Evolutionary conservation across 2,329 filamentous ascomycete species (phyloP).

Genomic region (Fusarium sublunatum): DNA sequence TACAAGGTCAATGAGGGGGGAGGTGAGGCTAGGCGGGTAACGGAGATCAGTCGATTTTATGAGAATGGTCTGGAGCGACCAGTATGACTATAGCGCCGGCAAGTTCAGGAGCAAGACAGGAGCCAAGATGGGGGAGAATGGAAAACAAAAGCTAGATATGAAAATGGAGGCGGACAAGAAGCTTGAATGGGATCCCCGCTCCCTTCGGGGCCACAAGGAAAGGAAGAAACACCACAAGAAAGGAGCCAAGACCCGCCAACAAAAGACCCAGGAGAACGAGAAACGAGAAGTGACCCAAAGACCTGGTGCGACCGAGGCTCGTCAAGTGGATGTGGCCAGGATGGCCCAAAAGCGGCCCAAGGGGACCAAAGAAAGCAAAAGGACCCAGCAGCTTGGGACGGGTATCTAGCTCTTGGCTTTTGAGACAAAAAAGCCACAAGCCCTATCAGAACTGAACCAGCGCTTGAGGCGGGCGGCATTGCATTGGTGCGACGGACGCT

Average conservation of each 20-base stretch:
- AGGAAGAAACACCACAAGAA: constrained; percentile 32
- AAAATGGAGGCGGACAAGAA: constrained; percentile 39
- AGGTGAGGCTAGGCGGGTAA: constrained; percentile 1
- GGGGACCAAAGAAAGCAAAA: constrained; percentile 20
- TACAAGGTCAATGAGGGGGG: constrained; percentile 16
- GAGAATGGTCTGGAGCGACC: constrained; percentile 9
- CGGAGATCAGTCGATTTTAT: not conserved
- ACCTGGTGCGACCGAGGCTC: constrained; percentile 37
- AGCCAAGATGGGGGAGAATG: constrained; percentile 19
- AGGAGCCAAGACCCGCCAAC: constrained; percentile 13
- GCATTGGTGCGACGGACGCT: constrained; percentile 29
- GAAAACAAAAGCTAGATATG: constrained; percentile 38
- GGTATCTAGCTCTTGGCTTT: constrained; percentile 46
- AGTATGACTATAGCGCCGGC: constrained; percentile 12
- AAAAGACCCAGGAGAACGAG: constrained; percentile 9
- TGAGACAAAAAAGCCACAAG: constrained; percentile 36
- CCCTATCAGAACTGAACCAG: constrained; percentile 35
- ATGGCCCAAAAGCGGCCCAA: constrained; percentile 18
- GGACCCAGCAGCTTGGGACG: constrained; percentile 48
- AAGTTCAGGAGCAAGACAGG: constrained; percentile 12
- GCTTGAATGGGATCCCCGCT: constrained; percentile 38
- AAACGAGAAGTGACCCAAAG: constrained; percentile 28
- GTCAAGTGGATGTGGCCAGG: constrained; percentile 32
- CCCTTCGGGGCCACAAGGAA: constrained; percentile 13
- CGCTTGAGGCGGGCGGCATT: constrained; percentile 27